Base-by-base conservation (phyloP, 345 rosid genomes). In the Dipteronia sinensis region DNA sequence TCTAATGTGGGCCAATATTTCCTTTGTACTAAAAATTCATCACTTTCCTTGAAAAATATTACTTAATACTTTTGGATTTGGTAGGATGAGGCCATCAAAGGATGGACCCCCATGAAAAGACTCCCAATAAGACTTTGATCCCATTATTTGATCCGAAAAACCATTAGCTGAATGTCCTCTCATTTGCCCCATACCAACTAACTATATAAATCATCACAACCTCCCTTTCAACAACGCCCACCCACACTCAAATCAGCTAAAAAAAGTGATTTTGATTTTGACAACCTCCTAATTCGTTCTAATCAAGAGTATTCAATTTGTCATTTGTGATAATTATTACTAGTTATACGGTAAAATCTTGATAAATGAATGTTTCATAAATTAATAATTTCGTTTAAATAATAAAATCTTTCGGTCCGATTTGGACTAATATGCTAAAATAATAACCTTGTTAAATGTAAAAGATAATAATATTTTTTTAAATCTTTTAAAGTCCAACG, bases 221-320 rank as follows among this genome's bases (percentile, higher is more conserved):
- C 67, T 42, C 58, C 58, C 55, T 61, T 73, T 73, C 67, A 73
- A 73, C 76, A 61, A 73, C 67, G 68, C 76, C 68, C 76, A 73
- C 58, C 76, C 58, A 23, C 76, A 61, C 40, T 29, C 68, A 56
- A 7, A 42, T 17, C 5, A 49, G 55, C 64, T n/a, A 34, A 13
- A 58, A 27, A 20, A 74, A 19, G 62, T 74, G 70, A 74, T 47
- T n/a, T 74, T 74, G 77, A 74, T 47, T 47, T 74, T 27, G 77
- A 74, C 77, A 44, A 44, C 46, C 62, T 74, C 77, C 77, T 74
- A 74, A 65, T 64, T 74, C 69, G 27, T 47, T 59, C 6, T 74
- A 19, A 49, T 55, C 69, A 64, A 27, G 38, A 34, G 47, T n/a
- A 19, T 34, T 74, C 19, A 74, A 64, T 29, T 22, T 23, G 70